Evolutionary conservation across 176 grass and related monocot genomes (phyloP), one percentile per base, ranked within the genome.

Genomic region (Cenchrus americanus): DNA sequence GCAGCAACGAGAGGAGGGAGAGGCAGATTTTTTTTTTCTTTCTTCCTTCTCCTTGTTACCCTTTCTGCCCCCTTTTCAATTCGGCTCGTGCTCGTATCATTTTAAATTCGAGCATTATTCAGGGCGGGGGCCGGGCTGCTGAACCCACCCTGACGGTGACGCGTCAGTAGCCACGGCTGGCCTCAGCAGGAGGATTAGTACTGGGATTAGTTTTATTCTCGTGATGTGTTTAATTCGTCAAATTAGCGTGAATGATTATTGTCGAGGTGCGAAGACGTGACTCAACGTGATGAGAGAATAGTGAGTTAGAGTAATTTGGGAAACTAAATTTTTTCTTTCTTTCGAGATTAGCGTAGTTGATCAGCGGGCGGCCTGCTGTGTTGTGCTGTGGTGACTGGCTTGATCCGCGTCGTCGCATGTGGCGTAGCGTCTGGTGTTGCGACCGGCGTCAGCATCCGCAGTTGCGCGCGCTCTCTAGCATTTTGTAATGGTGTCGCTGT

Each of bases 81-180:
- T 79, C 34, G 12, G 47, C 74, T 44, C 41, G 74, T 83, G 74
- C 74, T 57, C 23, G 75, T 79, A 79, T 18, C 19, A 70, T 51
- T 18, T 53, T 44, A 63, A 85, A 72, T 64, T 32, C 62, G 8
- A 1, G 49, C 70, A 85, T 85, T 85, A 89, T 84, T 84, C 60
- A 3, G 30, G 3, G 50, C 7, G 17, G 14, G 15, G 15, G 55
- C 14, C 43, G 87, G 52, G 27, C 37, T 2, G 34, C 34, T 37
- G 34, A 37, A 30, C 27, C 82, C 82, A 49, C 27, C 27, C 27
- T 30, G 27, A 30, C 69, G 3, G 0, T 13, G 77, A 85, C 53
- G 76, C 60, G 58, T 68, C 78, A 26, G 69, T 63, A 32, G 11
- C 48, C 46, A 40, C 34, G 8, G 10, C 69, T 44, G 43, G 43